phyloP scores from a whole-genome alignment of 192 early-diverging fungal genomes.

The Gigaspora rosea region DNA sequence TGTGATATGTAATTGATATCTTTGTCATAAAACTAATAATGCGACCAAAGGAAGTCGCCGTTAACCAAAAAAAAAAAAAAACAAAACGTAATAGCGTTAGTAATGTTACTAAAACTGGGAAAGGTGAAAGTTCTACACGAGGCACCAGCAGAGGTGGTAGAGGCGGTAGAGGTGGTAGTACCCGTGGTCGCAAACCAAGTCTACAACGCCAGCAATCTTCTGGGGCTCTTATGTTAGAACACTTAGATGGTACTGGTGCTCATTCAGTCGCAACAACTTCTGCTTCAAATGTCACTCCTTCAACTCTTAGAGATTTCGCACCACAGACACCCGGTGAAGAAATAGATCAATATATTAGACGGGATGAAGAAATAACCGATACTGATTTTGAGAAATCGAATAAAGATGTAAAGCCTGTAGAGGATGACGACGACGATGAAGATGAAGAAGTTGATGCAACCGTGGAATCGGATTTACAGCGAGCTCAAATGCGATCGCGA shows the following conservation, averaged over 20 bases:
- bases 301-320: background rate
- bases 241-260: background rate
- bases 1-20: too few species aligned
- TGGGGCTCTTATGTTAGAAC: background rate
- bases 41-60: too few species aligned
- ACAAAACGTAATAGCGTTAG: too few species aligned
- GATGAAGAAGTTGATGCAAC: background rate
- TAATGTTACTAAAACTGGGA: background rate
- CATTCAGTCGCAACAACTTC: background rate
- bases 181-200: background rate
- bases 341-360: constrained; percentile 1
- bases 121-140: background rate
- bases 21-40: too few species aligned
- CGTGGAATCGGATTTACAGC: background rate
- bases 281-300: background rate
- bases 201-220: constrained; percentile 1
- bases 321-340: constrained; percentile 1
- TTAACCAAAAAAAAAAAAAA: too few species aligned
- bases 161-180: background rate
- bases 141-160: background rate
- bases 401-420: background rate
- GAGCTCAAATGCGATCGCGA: background rate
- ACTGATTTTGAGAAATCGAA: background rate
- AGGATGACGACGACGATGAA: constrained; percentile 5
- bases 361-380: background rate